Evolutionary conservation across 306 rosid species (phyloP).

Genomic region (Fragaria vesca): DNA sequence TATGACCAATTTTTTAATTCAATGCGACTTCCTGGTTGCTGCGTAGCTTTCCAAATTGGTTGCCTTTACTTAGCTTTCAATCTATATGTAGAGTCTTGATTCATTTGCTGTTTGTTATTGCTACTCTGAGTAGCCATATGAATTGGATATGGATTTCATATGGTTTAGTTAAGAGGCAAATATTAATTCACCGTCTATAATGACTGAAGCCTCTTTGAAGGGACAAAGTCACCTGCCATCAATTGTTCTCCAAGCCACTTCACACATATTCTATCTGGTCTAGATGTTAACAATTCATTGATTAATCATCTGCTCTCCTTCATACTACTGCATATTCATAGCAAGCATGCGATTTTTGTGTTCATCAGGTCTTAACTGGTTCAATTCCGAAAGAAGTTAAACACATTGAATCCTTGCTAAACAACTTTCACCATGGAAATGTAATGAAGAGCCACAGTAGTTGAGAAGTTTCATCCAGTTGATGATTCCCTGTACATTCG

Average conservation of each 20-base stretch:
- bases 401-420: conserved; percentile 76
- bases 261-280: neutral
- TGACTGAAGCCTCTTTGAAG: neutral
- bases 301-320: neutral
- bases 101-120: neutral
- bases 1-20: neutral
- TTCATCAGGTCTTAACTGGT: conserved; percentile 60
- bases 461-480: conserved; percentile 33
- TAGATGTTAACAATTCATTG: neutral
- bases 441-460: conserved; percentile 37
- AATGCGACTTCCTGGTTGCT: neutral
- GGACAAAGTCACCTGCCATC: neutral
- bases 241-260: neutral
- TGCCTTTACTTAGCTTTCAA: neutral
- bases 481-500: conserved; percentile 14
- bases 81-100: neutral
- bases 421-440: conserved; percentile 56
- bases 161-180: conserved; percentile 7
- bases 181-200: too few species aligned
- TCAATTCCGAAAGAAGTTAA: conserved; percentile 84
- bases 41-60: neutral
- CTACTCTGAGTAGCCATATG: conserved; percentile 1
- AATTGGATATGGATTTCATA: conserved; percentile 8
- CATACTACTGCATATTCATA: neutral
- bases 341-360: conserved; percentile 7